Evolutionary conservation across 1,284 basidiomycete genomes (phyloP), one percentile per base, ranked within the genome.

Genomic region (Phenoliferia sp.): DNA sequence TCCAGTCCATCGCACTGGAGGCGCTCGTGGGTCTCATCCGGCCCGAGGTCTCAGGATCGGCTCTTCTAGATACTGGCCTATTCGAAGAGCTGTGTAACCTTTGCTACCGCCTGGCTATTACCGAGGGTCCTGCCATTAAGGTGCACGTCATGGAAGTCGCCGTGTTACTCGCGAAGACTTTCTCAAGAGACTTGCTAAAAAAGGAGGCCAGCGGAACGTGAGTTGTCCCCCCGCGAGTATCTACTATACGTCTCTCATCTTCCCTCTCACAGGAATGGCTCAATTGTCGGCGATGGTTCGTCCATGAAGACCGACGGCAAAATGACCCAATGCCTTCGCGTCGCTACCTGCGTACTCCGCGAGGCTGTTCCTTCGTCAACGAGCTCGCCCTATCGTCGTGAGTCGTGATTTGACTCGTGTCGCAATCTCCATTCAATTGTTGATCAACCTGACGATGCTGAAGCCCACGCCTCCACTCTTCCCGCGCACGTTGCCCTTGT

Each of bases 61-160:
- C 88, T 0, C 83, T 97, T 55, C 82, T 90, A 69, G 90, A 94
- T 48, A 85, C 86, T 1, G 84, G 87, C 0, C 86, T 93, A 39
- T 95, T 96, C 75, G 90, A 93, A 59, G 95, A 99, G 80, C 86
- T 99, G 63, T 86, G 89, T 75, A 89, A 88, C 59, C 81, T 98
- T 12, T 92, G 88, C 77, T 93, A 95, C 77, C 86, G 95, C 2
- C 87, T 97, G 78, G 90, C 90, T 0, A 87, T 97, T 84, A 90
- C 90, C 2, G 94, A 96, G 77, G 82, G 87, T 0, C 86, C 90
- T 0, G 79, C 76, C 0, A 85, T 94, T 29, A 90, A 94, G 76
- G 80, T 85, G 0, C 85, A 89, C 69, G 84, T 97, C 57, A 83
- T 94, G 3, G 88, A 90, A 69, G 85, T 90, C 29, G 80, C 61